Conservation (phyloP, 169 alveolate species). For the Plasmodium knowlesi region DNA sequence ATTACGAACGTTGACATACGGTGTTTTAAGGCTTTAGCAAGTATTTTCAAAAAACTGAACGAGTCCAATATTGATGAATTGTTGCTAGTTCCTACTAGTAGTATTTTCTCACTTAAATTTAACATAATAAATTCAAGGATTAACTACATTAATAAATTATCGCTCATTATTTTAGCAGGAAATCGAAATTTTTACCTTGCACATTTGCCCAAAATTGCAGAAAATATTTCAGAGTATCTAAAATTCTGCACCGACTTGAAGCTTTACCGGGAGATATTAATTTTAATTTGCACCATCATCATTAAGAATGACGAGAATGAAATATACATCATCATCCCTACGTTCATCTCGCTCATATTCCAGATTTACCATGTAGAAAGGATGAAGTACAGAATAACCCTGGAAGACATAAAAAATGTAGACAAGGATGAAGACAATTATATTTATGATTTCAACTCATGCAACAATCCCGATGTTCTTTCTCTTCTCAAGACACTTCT, state of each 20-base stretch:
- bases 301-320: constrained; percentile 74
- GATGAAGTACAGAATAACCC: constrained; percentile 28
- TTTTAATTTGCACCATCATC: constrained; percentile 46
- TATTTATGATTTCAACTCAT: constrained; percentile 57
- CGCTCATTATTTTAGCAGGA: constrained; percentile 52
- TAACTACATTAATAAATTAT: constrained; percentile 69
- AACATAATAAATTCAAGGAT: constrained; percentile 68
- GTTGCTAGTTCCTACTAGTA: constrained; percentile 52
- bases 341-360: constrained; percentile 53
- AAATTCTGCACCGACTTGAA: constrained; percentile 66
- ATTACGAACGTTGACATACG: constrained; percentile 56
- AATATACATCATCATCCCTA: constrained; percentile 71
- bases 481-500: constrained; percentile 41
- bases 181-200: constrained; percentile 36
- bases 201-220: constrained; percentile 75
- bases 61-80: constrained; percentile 67
- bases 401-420: constrained; percentile 21
- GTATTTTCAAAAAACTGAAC: constrained; percentile 52
- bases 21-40: constrained; percentile 41
- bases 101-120: constrained; percentile 64
- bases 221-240: constrained; percentile 61
- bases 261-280: constrained; percentile 66
- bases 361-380: constrained; percentile 76
- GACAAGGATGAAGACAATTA: constrained; percentile 69
- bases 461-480: constrained; percentile 45